A percentile compares a stretch with the other conserved stretches of the same genome.
phyloP scores from a whole-genome alignment of 768 basidiomycete species.

The Phylloporus sp. region DNA sequence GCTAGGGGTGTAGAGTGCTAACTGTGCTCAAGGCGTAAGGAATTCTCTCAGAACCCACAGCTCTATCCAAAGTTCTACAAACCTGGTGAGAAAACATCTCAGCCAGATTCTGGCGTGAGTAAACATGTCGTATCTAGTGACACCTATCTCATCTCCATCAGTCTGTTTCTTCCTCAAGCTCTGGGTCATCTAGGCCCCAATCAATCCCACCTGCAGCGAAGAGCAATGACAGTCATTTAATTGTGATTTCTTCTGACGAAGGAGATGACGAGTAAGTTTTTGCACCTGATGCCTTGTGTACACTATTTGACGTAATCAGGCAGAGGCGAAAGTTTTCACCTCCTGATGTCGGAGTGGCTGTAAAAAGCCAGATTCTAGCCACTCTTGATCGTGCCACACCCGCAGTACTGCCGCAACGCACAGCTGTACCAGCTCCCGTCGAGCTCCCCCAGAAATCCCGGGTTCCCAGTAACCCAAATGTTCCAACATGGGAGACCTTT shows the following conservation, averaged over 20 bases:
- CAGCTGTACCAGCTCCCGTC: conserved; percentile 31
- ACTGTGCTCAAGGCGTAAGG: conserved; percentile 20
- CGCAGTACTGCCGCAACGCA: conserved; percentile 13
- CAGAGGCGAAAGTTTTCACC: conserved; percentile 1
- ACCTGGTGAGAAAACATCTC: conserved; percentile 16
- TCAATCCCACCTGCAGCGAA: conserved; percentile 13
- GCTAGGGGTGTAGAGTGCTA: neutral
- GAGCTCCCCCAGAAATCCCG: conserved; percentile 23
- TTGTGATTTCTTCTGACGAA: conserved; percentile 34
- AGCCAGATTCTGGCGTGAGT: conserved; percentile 18
- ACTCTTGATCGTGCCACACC: conserved; percentile 24
- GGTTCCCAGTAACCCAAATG: conserved; percentile 9
- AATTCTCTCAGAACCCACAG: conserved; percentile 23
- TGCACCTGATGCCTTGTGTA: neutral
- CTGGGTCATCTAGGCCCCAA: conserved; percentile 16
- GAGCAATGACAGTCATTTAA: conserved; percentile 7
- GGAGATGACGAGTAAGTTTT: conserved; percentile 16
- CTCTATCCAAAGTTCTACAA: conserved; percentile 30
- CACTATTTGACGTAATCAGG: conserved; percentile 8
- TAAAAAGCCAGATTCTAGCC: conserved; percentile 18
- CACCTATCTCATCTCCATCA: conserved; percentile 1
- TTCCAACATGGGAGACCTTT: conserved; percentile 30
- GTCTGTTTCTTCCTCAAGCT: conserved; percentile 25
- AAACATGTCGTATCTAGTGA: neutral
- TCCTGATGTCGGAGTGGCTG: neutral